Base-by-base conservation (phyloP, 257 asterid species). In the Ballota nigra region DNA sequence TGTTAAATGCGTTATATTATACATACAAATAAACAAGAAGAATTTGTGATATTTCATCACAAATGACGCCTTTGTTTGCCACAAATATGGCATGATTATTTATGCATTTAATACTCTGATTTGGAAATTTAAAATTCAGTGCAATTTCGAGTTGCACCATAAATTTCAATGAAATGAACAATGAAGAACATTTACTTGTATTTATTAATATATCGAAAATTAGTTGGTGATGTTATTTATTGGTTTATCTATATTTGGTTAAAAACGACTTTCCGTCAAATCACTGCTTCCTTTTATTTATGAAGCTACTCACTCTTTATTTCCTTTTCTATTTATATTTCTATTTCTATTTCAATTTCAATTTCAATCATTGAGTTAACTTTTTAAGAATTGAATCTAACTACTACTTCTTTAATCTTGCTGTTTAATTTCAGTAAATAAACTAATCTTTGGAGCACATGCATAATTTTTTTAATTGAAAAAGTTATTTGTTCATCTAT, bases 191-290 rank as follows among this genome's bases (percentile, higher is more conserved):
- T 78, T 68, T 72, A 68, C 67, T 72, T 45, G 74, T 69, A 74
- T 45, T 57, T 72, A 68, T 52, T 66, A 63, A 20, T 22, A 9
- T 63, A 62, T 80, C 70, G 45, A 20, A 58, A 72, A 72, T n/a
- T 72, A 70, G 74, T 73, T 76, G 77, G 69, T 52, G 57, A 56
- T 63, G n/a, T 36, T 38, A 69, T 68, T 80, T 66, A 80, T 56
- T 53, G 70, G 31, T 80, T 36, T 76, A 76, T 77, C 81, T 69
- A 70, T 64, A 76, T 76, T 72, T 72, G 84, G 76, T 62, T 43
- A 69, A 12, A 2, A 20, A 4, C 22, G 28, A 22, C 63, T 78
- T 62, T 28, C 70, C 57, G 33, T 31, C 38, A 13, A 29, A 19
- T 1, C 40, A 45, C 33, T 28, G 51, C 16, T 60, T 38, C 36